These are phyloP conservation scores for Sanghuangporus sanghuang DNA, from an alignment of 1,284 basidiomycete genomes.

Conservation along the genomic window DNA sequence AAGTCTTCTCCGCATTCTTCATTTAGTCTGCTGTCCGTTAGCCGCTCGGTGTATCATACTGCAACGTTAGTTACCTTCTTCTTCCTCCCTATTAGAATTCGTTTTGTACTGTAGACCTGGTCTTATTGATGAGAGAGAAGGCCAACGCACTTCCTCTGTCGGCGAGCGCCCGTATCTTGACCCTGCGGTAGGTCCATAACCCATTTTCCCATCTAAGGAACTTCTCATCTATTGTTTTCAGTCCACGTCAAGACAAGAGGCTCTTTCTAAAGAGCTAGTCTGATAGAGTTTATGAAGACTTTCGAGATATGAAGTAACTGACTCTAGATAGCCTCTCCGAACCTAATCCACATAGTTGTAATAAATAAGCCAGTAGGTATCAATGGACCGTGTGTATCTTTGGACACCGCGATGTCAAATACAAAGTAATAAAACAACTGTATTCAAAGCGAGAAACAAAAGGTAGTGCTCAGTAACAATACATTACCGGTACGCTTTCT, in stretches of 20 bases:
- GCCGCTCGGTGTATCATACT: conserved; percentile 17
- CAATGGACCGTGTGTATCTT: background rate
- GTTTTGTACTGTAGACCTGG: background rate
- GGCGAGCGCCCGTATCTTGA: conserved; percentile 13
- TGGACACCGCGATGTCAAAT: background rate
- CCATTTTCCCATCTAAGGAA: background rate
- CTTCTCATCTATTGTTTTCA: background rate
- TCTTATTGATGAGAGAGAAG: conserved; percentile 6
- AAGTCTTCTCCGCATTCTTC: background rate
- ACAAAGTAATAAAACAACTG: background rate
- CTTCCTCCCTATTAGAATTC: background rate
- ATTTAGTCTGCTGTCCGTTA: background rate
- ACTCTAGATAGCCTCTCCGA: no score
- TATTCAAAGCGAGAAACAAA: background rate
- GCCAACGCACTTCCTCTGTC: conserved; percentile 8
- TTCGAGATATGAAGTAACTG: background rate
- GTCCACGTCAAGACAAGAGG: conserved; percentile 11
- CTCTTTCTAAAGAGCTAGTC: background rate
- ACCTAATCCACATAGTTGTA: no score
- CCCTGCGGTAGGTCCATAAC: background rate
- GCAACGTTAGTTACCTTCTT: conserved; percentile 12
- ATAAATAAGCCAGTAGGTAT: no score
- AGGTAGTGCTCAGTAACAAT: background rate
- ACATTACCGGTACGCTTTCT: background rate
- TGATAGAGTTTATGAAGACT: background rate